These are phyloP conservation scores for Cocos nucifera DNA, from an alignment of 176 grass and related monocot genomes.

Conservation along the genomic window DNA sequence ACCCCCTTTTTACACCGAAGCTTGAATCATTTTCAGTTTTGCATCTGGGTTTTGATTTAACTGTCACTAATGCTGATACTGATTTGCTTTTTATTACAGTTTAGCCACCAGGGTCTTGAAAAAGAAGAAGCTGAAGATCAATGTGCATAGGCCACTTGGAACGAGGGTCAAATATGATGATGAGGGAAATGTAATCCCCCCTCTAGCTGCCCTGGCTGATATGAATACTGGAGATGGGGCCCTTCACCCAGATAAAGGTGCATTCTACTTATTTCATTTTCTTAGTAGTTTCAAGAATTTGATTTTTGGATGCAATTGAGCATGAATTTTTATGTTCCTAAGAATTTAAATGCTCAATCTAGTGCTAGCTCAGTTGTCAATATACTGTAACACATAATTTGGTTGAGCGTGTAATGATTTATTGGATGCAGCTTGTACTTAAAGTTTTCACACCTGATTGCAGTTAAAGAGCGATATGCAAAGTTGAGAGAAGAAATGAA, in stretches of 20 bases:
- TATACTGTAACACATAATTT: too few relatives aligned
- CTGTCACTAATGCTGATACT: not conserved
- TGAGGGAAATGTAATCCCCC: conserved; percentile 59
- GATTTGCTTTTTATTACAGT: conserved; percentile 26
- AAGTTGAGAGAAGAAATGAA: conserved; percentile 69
- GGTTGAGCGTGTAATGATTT: too few relatives aligned
- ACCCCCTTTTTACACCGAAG: not conserved
- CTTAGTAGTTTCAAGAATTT: not conserved
- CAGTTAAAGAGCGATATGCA: conserved; percentile 60
- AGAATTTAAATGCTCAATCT: too few relatives aligned
- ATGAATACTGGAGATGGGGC: conserved; percentile 32
- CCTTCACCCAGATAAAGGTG: conserved; percentile 51
- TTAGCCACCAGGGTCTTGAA: conserved; percentile 39
- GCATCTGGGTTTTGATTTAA: not conserved
- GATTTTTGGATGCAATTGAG: too few relatives aligned
- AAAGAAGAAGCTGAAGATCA: conserved; percentile 96
- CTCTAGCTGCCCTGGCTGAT: conserved; percentile 64
- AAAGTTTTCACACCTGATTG: not conserved
- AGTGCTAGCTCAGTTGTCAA: too few relatives aligned
- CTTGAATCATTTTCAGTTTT: conserved; percentile 1
- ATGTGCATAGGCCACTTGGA: conserved; percentile 62
- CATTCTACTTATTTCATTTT: conserved; percentile 1
- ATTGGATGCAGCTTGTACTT: too few relatives aligned
- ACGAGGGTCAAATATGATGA: conserved; percentile 85
- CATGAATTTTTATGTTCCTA: too few relatives aligned